Percentiles rank a stretch among this genome's conserved stretches.
Evolutionary conservation across 1,284 basidiomycete genomes (phyloP).

Genomic region (Irpex sp.): DNA sequence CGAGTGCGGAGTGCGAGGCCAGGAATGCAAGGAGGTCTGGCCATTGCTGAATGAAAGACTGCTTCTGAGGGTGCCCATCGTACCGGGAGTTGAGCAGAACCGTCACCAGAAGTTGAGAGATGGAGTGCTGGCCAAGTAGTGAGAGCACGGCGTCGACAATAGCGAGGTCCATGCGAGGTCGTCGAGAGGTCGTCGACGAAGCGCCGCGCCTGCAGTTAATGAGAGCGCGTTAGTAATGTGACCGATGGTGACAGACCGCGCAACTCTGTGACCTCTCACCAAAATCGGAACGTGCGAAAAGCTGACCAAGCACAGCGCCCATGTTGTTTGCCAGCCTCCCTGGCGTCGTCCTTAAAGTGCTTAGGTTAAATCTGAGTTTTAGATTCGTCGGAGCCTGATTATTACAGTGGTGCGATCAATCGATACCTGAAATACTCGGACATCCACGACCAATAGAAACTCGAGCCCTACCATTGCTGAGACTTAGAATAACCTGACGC

Average conservation of each 20-base stretch:
- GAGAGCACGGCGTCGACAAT: neutral
- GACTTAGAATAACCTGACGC: neutral
- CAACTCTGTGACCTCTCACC: neutral
- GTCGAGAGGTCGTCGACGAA: neutral
- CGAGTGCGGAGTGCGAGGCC: neutral
- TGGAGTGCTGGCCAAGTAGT: neutral
- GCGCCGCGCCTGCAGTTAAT: neutral
- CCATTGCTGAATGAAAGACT: neutral
- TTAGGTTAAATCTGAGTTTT: neutral
- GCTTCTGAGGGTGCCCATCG: neutral
- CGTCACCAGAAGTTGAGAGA: neutral
- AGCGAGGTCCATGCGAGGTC: neutral
- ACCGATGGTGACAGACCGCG: neutral
- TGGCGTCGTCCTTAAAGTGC: neutral
- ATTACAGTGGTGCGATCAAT: neutral
- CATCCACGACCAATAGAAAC: neutral
- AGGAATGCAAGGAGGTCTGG: neutral
- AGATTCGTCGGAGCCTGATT: neutral
- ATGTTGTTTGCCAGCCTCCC: neutral
- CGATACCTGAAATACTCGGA: neutral
- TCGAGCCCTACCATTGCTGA: neutral
- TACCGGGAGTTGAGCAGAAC: neutral
- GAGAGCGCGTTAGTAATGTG: neutral
- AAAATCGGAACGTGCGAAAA: neutral
- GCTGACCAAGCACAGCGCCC: neutral